Evolutionary conservation across 169 alveolate genomes (phyloP).

Genomic region (Toxoplasma gondii): DNA sequence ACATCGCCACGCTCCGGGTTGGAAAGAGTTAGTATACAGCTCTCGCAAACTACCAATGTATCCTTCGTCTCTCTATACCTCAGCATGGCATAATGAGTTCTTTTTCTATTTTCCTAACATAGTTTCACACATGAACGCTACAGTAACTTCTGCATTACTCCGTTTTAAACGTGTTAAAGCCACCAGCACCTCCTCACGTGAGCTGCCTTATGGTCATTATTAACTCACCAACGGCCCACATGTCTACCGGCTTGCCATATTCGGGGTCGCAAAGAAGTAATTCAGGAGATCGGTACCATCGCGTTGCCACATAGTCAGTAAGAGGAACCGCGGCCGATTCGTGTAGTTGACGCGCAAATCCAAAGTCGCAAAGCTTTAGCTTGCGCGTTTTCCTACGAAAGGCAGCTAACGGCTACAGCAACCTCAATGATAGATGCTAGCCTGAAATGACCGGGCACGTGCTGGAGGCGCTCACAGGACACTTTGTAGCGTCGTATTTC

Average conservation of each 20-base stretch:
- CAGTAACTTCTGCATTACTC: no score
- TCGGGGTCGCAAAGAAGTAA: slow-evolving; percentile 94
- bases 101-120: no score
- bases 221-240: slow-evolving; percentile 91
- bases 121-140: no score
- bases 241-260: slow-evolving; percentile 96
- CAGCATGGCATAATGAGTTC: no score
- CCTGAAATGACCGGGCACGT: no score
- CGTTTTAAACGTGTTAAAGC: no score
- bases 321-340: slow-evolving; percentile 63
- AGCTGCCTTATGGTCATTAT: no score
- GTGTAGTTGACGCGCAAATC: slow-evolving; percentile 89
- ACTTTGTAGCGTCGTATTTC: no score
- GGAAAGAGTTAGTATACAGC: slow-evolving; percentile 77
- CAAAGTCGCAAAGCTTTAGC: slow-evolving; percentile 97
- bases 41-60: background rate
- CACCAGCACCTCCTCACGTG: no score
- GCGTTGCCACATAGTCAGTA: slow-evolving; percentile 98
- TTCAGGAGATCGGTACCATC: slow-evolving; percentile 99
- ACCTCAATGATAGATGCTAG: no score
- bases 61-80: background rate
- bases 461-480: no score
- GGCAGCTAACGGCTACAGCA: background rate
- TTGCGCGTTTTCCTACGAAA: slow-evolving; percentile 79
- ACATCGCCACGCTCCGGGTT: no score